phyloP scores from a whole-genome alignment of 495 filamentous ascomycete species.

The Usnea hakonensis region DNA sequence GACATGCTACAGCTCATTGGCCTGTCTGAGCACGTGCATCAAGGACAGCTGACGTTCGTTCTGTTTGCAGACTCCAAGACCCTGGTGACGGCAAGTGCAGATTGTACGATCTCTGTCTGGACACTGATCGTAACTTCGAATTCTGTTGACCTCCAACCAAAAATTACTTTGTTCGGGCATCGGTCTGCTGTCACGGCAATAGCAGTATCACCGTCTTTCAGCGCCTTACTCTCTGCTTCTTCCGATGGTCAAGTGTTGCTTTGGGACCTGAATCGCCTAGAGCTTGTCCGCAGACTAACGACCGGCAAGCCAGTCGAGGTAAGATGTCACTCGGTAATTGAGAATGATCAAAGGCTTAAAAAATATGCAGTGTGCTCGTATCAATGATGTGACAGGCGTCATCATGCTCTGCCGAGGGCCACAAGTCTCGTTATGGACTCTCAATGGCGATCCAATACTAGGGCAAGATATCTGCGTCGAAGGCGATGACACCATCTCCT shows the following conservation, averaged over 20 bases:
- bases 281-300: conserved; percentile 72
- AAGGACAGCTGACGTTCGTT: conserved; percentile 73
- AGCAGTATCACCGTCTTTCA: conserved; percentile 79
- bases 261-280: conserved; percentile 87
- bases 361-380: conserved; percentile 57
- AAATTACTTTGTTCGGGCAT: conserved; percentile 80
- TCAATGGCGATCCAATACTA: conserved; percentile 77
- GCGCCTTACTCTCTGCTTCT: conserved; percentile 72
- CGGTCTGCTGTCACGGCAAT: conserved; percentile 70
- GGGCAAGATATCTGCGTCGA: conserved; percentile 70
- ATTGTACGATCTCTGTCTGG: conserved; percentile 86
- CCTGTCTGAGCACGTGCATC: conserved; percentile 87
- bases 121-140: conserved; percentile 55
- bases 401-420: conserved; percentile 75
- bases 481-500: conserved; percentile 62
- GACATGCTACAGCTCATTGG: conserved; percentile 49
- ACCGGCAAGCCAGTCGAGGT: conserved; percentile 45
- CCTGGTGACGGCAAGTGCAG: conserved; percentile 80
- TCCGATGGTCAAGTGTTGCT: conserved; percentile 74
- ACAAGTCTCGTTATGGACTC: conserved; percentile 68
- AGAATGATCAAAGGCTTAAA: neutral
- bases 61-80: conserved; percentile 83
- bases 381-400: conserved; percentile 84
- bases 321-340: conserved; percentile 13
- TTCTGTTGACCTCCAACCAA: conserved; percentile 71